Evolutionary conservation across 2,329 filamentous ascomycete genomes (phyloP), one percentile per base, ranked within the genome.

Genomic region (Xylaria sp.): DNA sequence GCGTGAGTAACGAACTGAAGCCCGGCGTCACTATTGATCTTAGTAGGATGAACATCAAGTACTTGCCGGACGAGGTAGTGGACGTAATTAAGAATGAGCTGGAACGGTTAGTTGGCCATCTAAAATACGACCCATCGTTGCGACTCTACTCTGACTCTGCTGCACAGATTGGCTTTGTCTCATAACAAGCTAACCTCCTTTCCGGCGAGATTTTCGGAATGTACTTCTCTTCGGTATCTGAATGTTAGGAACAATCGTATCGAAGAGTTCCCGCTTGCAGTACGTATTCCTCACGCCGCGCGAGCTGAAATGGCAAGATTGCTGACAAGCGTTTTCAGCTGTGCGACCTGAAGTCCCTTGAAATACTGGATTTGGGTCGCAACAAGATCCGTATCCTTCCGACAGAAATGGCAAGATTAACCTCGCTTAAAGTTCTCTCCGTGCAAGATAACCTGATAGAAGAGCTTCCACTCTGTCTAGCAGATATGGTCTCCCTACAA

Each of bases 331-430:
- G 64, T 75, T 60, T 72, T 72, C 78, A 97, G 94, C 88, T 98
- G 67, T 94, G 95, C 79, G 90, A 94, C 79, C 86, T 98, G 70
- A 91, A 89, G 62, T 92, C 94, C 41, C 88, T 98, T 64, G 94
- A 98, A 81, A 97, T 98, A 68, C 88, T 98, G 70, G 95, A 98
- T 81, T 86, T 98, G 64, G 94, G 94, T 79, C 89, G 93, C 75
- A 98, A 98, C 79, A 93, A 92, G 79, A 90, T 98, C 70, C 88
- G 88, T 57, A 84, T 88, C 10, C 86, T 98, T 1, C 94, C 95
- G 0, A 88, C 91, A 56, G 92, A 94, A 63, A 92, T 98, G 70
- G 89, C 88, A 69, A 93, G 90, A 77, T 85, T 98, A 75, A 91
- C 90, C 5, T 97, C 93, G 1, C 84, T 98, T 72, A 97, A 97